phyloP scores from a whole-genome alignment of 2,329 filamentous ascomycete genomes.

The Colletotrichum sp. region DNA sequence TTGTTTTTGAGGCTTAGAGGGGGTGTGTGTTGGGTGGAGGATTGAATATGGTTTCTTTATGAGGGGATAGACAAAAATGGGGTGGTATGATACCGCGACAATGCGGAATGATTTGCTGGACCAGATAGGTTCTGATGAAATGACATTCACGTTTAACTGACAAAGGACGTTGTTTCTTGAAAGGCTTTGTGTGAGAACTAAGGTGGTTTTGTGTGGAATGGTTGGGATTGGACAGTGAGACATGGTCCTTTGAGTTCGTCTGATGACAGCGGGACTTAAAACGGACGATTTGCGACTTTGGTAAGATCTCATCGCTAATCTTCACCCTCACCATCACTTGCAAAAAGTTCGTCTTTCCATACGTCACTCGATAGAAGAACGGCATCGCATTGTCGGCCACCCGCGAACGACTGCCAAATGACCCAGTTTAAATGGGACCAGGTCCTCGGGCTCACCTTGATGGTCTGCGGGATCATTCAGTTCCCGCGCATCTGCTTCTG shows the following conservation, averaged over 20 bases:
- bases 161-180: background rate
- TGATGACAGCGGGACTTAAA: background rate
- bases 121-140: background rate
- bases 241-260: background rate
- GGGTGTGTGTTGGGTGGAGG: background rate
- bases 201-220: background rate
- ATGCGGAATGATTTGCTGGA: background rate
- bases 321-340: background rate
- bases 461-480: background rate
- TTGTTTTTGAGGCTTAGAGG: constrained; percentile 67
- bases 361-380: background rate
- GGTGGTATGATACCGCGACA: background rate
- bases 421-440: background rate
- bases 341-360: background rate
- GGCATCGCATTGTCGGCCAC: background rate
- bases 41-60: background rate
- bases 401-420: background rate
- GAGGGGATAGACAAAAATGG: constrained; percentile 11
- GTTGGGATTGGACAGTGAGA: background rate
- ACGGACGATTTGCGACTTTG: background rate
- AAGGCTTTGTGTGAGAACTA: background rate
- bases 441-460: background rate
- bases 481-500: background rate
- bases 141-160: background rate
- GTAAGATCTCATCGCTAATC: background rate